These are phyloP conservation scores for Coprinopsis cinerea DNA, from an alignment of 768 basidiomycete species.

Conservation along the genomic window DNA sequence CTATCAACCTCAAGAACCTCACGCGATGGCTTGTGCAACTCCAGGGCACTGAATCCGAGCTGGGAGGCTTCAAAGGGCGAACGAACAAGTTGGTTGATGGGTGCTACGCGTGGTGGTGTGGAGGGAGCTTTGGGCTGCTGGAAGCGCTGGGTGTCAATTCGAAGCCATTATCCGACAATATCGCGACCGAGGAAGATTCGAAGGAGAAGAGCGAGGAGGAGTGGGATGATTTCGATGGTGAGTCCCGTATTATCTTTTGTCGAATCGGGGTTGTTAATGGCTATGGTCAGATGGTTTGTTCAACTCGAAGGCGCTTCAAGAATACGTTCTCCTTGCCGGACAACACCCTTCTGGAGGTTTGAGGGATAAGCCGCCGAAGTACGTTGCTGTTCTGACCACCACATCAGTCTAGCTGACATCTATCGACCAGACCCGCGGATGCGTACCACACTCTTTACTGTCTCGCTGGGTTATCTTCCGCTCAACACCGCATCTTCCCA, in stretches of 20 bases:
- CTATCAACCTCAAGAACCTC: slow-evolving; percentile 54
- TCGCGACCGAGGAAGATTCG: slow-evolving; percentile 10
- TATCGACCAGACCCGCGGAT: slow-evolving; percentile 64
- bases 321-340: slow-evolving; percentile 80
- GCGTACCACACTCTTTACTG: slow-evolving; percentile 95
- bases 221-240: slow-evolving; percentile 73
- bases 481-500: slow-evolving; percentile 72
- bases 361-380: slow-evolving; percentile 96
- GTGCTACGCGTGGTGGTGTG: slow-evolving; percentile 99
- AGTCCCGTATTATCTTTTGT: slow-evolving; percentile 3
- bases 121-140: slow-evolving; percentile 76
- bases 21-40: slow-evolving; percentile 80
- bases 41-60: slow-evolving; percentile 78
- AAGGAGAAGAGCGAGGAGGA: slow-evolving; percentile 12
- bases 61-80: slow-evolving; percentile 89
- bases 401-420: neutral
- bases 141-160: slow-evolving; percentile 48
- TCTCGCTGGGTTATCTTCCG: slow-evolving; percentile 80
- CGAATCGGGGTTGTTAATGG: slow-evolving; percentile 3
- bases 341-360: slow-evolving; percentile 85
- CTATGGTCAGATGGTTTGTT: slow-evolving; percentile 36
- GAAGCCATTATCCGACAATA: slow-evolving; percentile 21
- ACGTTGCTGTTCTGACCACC: slow-evolving; percentile 18
- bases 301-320: slow-evolving; percentile 71
- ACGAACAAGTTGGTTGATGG: slow-evolving; percentile 99